Conservation (phyloP, 495 filamentous ascomycete species). For the Astrothelium macrocarpum region DNA sequence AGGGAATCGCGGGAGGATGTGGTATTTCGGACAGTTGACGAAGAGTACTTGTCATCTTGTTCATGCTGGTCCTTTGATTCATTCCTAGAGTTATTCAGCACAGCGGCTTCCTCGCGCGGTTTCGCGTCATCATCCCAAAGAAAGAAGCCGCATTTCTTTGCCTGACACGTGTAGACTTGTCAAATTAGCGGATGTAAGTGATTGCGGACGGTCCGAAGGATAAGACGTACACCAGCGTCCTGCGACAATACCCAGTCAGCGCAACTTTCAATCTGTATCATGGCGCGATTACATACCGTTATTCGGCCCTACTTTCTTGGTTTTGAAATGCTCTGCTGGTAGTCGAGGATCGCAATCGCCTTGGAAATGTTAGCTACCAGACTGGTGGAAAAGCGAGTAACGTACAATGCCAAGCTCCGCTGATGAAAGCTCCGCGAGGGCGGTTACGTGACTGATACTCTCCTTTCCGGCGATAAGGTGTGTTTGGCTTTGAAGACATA, state of each 20-base stretch:
- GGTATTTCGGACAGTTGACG: not conserved
- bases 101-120: conserved; percentile 41
- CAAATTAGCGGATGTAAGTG: not conserved
- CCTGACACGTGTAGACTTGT: conserved; percentile 56
- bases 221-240: conserved; percentile 18
- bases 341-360: conserved; percentile 58
- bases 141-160: conserved; percentile 58
- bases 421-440: not conserved
- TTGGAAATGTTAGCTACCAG: conserved; percentile 17
- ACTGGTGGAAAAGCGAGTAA: not conserved
- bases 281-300: conserved; percentile 34
- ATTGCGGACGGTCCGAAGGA: not conserved
- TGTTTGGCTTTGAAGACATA: not conserved
- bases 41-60: not conserved
- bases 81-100: conserved; percentile 42
- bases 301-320: conserved; percentile 58
- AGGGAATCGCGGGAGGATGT: conserved; percentile 5
- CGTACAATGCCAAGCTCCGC: conserved; percentile 9
- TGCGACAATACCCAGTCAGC: not conserved
- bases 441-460: not conserved
- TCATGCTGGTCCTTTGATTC: conserved; percentile 16
- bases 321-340: conserved; percentile 49
- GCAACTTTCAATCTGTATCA: not conserved
- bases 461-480: conserved; percentile 2
- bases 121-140: conserved; percentile 58